Evolutionary conservation across 306 rosid genomes (phyloP).

Genomic region (Neltuma alba): DNA sequence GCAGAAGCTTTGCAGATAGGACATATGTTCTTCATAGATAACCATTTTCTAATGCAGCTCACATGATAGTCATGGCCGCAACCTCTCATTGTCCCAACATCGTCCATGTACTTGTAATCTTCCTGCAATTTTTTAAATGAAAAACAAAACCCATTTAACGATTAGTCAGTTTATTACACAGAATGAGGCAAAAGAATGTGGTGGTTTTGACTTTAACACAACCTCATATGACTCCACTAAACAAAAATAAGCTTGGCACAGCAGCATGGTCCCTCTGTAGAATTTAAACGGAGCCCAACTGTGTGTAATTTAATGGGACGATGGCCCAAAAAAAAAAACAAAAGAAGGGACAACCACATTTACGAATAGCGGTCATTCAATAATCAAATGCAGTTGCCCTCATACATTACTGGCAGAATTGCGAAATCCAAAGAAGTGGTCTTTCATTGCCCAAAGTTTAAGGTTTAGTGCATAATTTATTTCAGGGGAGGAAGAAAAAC

Average conservation of each 20-base stretch:
- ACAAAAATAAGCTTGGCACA: not conserved
- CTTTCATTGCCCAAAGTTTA: not conserved
- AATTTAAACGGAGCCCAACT: not conserved
- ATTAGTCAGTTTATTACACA: too few species aligned
- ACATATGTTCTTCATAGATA: conserved; percentile 73
- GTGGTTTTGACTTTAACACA: not conserved
- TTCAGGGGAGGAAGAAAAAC: conserved; percentile 14
- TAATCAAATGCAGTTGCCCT: not conserved
- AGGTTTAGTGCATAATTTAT: not conserved
- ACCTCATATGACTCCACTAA: not conserved
- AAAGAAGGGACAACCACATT: not conserved
- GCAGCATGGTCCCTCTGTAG: not conserved
- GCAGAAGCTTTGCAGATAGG: conserved; percentile 80
- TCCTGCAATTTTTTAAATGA: conserved; percentile 56
- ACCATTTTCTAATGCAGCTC: conserved; percentile 82
- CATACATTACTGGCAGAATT: not conserved
- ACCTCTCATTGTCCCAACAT: conserved; percentile 66
- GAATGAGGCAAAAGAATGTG: not conserved
- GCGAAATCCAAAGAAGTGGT: not conserved
- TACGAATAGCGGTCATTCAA: not conserved
- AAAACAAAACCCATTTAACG: not conserved
- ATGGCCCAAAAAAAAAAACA: not conserved
- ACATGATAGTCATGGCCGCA: conserved; percentile 89
- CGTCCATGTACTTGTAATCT: conserved; percentile 83
- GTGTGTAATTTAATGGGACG: not conserved